Evolutionary conservation across 306 rosid species (phyloP), one percentile per base, ranked within the genome.

Genomic region (Dalbergia oliveri): DNA sequence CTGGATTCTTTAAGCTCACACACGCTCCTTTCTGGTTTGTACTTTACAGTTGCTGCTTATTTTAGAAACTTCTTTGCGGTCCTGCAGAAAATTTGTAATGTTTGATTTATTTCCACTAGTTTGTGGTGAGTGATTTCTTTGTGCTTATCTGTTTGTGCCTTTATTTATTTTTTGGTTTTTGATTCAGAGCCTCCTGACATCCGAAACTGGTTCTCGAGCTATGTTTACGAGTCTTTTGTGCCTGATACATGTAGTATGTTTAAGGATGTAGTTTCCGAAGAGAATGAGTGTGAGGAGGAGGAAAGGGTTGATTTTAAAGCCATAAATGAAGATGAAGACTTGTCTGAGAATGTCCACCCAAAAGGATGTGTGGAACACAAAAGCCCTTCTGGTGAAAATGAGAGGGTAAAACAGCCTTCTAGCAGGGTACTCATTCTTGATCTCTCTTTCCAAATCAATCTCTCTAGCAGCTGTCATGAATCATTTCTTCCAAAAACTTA

Each of bases 171-270:
- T 37, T 37, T 37, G 41, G 7, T 59, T 16, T 2, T 23, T 62
- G 3, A 57, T 35, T 60, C 81, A 95, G 99, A 91, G 86, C 98
- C 91, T 66, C 83, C 85, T 35, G 90, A 94, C 73, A 72, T 94
- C 84, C 81, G 86, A 84, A 88, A 88, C 86, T 93, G 97, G 99
- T 90, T 86, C 72, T 79, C 87, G 3, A 95, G 94, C 88, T 93
- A 93, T 59, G 86, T 4, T 21, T 91, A 93, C 1, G 99, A 91
- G 60, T 91, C 98, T 69, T 89, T 87, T 34, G 43, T 37, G 11
- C 58, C 79, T 44, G 84, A 81, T 43, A 66, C 87, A 10, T 77
- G 50, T 23, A 81, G 84, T 71, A 81, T 74, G 73, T 65, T 82
- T 34, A 73, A 60, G 58, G 79, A 74, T 64, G 79, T 79, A 41